Percentiles rank a stretch among this genome's conserved stretches.
Evolutionary conservation across 495 filamentous ascomycete species (phyloP).

Genomic region (Daldinia grandis): DNA sequence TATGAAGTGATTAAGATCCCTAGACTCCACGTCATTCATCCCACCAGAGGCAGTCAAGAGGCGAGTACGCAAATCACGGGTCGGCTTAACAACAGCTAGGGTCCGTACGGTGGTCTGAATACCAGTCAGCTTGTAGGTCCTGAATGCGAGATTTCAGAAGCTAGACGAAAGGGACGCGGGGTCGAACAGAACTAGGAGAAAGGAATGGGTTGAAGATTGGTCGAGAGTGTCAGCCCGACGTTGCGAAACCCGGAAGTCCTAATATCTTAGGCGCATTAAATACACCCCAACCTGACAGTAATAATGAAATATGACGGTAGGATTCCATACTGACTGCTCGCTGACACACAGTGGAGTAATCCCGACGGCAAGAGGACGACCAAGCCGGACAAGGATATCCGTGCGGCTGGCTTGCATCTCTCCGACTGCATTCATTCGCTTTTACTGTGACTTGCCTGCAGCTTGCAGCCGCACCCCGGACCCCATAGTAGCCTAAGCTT

Average conservation of each 20-base stretch:
- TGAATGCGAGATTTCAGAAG: not conserved
- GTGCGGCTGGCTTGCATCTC: conserved; percentile 27
- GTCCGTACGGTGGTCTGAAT: conserved; percentile 70
- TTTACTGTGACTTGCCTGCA: conserved; percentile 32
- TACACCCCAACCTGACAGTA: conserved; percentile 13
- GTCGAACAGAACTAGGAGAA: conserved; percentile 16
- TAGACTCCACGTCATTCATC: conserved; percentile 76
- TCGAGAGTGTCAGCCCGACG: conserved; percentile 26
- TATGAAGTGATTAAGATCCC: conserved; percentile 81
- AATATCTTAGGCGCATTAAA: conserved; percentile 13
- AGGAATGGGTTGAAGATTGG: conserved; percentile 11
- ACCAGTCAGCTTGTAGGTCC: conserved; percentile 15
- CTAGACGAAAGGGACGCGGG: conserved; percentile 9
- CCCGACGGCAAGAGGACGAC: not conserved
- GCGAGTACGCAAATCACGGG: conserved; percentile 80
- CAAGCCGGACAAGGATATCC: conserved; percentile 7
- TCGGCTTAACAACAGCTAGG: conserved; percentile 79
- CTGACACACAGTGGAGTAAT: conserved; percentile 4
- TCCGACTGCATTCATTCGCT: conserved; percentile 14
- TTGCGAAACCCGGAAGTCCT: conserved; percentile 24
- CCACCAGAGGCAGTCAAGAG: conserved; percentile 76
- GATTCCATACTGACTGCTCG: conserved; percentile 11
- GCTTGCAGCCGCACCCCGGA: conserved; percentile 23
- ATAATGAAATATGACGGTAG: conserved; percentile 27
- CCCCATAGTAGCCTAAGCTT: not conserved